Base-by-base conservation (phyloP, 2,329 filamentous ascomycete species). In the Fusarium caatingaense region DNA sequence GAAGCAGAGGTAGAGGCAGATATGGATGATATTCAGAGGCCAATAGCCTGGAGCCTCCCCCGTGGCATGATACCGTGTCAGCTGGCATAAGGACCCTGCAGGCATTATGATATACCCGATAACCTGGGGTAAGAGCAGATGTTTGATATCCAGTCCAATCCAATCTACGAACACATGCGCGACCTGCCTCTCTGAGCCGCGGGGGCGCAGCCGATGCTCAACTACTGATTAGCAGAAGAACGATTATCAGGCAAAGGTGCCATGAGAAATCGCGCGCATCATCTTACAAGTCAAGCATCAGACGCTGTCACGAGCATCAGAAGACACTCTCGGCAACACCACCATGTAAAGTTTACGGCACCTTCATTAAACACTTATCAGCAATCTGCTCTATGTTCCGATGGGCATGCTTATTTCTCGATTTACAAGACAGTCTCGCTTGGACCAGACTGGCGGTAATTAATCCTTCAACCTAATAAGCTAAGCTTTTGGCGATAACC, bases 21-120 rank as follows among this genome's bases (percentile, higher is more conserved):
- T 46, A 46, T 27, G 44, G 44, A 46, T 46, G 44, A 46, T 23
- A 51, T 41, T 13, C 32, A 51, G 32, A 61, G 51, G 46, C 54
- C 51, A 65, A 55, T 59, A 49, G 42, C 41, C 61, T 47, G 32
- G 50, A 46, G 23, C 32, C 49, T 67, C 45, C 48, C 58, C 58
- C 44, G 48, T 69, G 57, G 50, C 56, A 58, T 70, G 66, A 67
- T 67, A 48, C 44, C 50, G 54, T 66, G 66, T 69, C 66, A 62
- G 66, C 63, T 69, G 66, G 60, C 21, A 51, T 54, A 27, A 47
- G 21, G 42, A 49, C 45, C 41, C 42, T 66, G 55, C 46, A 61
- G 60, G 42, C 64, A 25, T 51, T 27, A 20, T 60, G 49, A 54
- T 47, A 58, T 69, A 42, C 50, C 46, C 44, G 45, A 53, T 53